Evolutionary conservation across 1,284 basidiomycete species (phyloP).

Genomic region (Cystobasidium slooffiae): DNA sequence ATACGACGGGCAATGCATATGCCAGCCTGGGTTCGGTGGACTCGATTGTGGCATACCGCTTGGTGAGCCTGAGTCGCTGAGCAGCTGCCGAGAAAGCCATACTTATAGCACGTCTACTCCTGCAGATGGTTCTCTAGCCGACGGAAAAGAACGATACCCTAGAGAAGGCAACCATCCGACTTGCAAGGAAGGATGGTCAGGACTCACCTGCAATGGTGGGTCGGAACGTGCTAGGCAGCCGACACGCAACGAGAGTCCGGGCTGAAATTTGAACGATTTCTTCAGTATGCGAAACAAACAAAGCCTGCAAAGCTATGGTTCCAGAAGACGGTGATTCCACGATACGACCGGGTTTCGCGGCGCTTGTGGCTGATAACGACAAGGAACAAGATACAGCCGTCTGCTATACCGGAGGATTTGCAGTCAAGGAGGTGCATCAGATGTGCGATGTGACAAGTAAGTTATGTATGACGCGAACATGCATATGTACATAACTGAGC

Average conservation of each 20-base stretch:
- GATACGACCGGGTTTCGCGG: slow-evolving; percentile 57
- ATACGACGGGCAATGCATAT: slow-evolving; percentile 87
- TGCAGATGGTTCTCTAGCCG: slow-evolving; percentile 73
- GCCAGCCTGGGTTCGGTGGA: slow-evolving; percentile 86
- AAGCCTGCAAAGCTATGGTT: slow-evolving; percentile 64
- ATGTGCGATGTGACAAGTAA: slow-evolving; percentile 96
- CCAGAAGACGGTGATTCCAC: slow-evolving; percentile 65
- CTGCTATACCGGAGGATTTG: slow-evolving; percentile 89
- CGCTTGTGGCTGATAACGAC: slow-evolving; percentile 59
- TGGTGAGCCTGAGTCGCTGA: slow-evolving; percentile 57
- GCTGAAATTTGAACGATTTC: background rate
- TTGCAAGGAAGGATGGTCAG: slow-evolving; percentile 91
- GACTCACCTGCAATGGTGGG: slow-evolving; percentile 94
- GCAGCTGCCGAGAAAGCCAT: background rate
- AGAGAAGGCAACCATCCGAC: slow-evolving; percentile 77
- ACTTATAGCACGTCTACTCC: slow-evolving; percentile 60
- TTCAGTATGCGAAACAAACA: slow-evolving; percentile 81
- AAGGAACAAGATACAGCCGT: slow-evolving; percentile 73
- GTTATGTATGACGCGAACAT: slow-evolving; percentile 55
- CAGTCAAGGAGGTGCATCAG: slow-evolving; percentile 90
- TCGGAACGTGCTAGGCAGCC: slow-evolving; percentile 15
- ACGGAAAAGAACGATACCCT: slow-evolving; percentile 80
- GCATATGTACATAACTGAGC: background rate
- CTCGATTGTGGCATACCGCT: slow-evolving; percentile 84
- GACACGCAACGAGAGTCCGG: background rate